Conservation (phyloP, 2,329 filamentous ascomycete species). For the Hortaea werneckii region DNA sequence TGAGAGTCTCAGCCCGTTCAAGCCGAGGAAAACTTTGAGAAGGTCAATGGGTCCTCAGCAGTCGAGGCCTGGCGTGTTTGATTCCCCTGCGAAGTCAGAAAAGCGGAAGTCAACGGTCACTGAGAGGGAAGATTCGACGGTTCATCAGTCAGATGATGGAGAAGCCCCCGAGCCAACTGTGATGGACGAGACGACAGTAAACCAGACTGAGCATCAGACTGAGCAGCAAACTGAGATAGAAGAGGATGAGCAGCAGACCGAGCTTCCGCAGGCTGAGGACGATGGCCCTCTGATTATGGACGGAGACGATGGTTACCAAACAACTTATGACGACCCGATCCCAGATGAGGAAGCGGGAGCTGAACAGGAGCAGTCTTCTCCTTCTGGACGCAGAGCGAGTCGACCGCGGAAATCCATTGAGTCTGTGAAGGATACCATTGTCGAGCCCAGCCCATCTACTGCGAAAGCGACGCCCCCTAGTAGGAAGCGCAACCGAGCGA, state of each 20-base stretch:
- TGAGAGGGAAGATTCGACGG: not conserved
- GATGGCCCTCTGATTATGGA: not conserved
- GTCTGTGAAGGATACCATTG: not conserved
- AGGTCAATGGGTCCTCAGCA: conserved; percentile 14
- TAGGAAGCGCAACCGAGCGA: conserved; percentile 7
- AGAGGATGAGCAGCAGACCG: not conserved
- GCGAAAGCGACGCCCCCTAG: not conserved
- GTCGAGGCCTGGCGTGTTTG: not conserved
- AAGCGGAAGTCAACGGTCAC: not conserved
- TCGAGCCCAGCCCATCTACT: not conserved
- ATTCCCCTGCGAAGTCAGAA: not conserved
- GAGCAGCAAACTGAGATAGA: not conserved
- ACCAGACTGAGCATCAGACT: not conserved
- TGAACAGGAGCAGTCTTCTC: not conserved
- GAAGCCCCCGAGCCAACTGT: not conserved
- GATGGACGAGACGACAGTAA: not conserved
- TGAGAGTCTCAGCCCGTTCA: conserved; percentile 23
- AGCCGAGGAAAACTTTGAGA: conserved; percentile 19
- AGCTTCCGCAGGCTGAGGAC: not conserved
- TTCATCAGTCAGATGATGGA: not conserved
- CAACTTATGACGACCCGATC: conserved; percentile 1
- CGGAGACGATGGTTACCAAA: not conserved
- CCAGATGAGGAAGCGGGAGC: not conserved
- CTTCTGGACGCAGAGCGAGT: not conserved
- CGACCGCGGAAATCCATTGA: not conserved